Percentiles rank a stretch among this genome's conserved stretches.
Evolutionary conservation across 805 yeast genomes (phyloP).

Genomic region (Ogataea siamensis): DNA sequence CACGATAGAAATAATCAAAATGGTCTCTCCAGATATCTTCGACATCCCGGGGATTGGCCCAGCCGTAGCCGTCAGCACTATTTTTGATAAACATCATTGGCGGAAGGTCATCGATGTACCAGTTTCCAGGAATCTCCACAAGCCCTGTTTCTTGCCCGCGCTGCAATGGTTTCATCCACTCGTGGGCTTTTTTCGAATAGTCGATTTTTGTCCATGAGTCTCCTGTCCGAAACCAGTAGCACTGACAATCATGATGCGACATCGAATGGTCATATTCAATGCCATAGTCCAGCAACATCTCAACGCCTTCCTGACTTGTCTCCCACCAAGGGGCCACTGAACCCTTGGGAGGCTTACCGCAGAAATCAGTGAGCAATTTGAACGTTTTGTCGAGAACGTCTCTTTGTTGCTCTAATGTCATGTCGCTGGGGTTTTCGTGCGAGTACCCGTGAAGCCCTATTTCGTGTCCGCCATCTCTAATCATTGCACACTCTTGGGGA

Average conservation of each 20-base stretch:
- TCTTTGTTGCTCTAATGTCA: slow-evolving; percentile 36
- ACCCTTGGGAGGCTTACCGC: slow-evolving; percentile 38
- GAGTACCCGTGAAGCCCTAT: slow-evolving; percentile 39
- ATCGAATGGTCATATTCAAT: slow-evolving; percentile 39
- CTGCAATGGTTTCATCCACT: slow-evolving; percentile 38
- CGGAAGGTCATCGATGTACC: slow-evolving; percentile 39
- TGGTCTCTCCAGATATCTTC: slow-evolving; percentile 41
- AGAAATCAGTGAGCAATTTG: slow-evolving; percentile 33
- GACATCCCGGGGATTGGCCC: slow-evolving; percentile 37
- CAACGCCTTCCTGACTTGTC: slow-evolving; percentile 34
- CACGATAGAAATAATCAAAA: slow-evolving; percentile 38
- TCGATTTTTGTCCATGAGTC: slow-evolving; percentile 39
- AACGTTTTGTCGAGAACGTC: slow-evolving; percentile 36
- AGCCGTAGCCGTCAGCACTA: slow-evolving; percentile 34
- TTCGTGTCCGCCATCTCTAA: slow-evolving; percentile 37
- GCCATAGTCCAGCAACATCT: slow-evolving; percentile 35
- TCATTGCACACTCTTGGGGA: slow-evolving; percentile 36
- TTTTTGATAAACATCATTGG: slow-evolving; percentile 40
- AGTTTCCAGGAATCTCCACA: slow-evolving; percentile 38
- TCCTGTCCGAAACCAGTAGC: slow-evolving; percentile 37
- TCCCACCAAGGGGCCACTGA: slow-evolving; percentile 41
- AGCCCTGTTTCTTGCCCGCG: slow-evolving; percentile 35
- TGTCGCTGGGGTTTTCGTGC: slow-evolving; percentile 37
- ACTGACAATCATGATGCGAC: slow-evolving; percentile 37
- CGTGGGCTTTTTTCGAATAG: slow-evolving; percentile 34